Evolutionary conservation across 177 flowering plant genomes (phyloP).

Genomic region (Vitis hybrid): DNA sequence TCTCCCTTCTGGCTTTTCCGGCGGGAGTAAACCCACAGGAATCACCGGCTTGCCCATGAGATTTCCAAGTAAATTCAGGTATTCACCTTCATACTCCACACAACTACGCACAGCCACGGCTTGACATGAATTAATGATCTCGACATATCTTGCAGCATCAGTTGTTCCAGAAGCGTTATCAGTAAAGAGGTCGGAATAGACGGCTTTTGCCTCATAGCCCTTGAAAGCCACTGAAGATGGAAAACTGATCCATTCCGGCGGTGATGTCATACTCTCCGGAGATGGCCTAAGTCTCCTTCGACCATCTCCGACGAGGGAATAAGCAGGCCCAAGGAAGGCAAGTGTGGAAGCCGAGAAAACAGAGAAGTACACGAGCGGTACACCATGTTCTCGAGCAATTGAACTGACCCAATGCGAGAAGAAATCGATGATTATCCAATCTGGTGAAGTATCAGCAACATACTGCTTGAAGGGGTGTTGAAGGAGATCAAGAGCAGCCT

Average conservation of each 20-base stretch:
- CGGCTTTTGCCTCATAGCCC: background rate
- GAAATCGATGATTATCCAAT: conserved; percentile 27
- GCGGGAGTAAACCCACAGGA: conserved; percentile 34
- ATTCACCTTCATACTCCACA: conserved; percentile 18
- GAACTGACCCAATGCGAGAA: conserved; percentile 9
- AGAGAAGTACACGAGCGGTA: conserved; percentile 9
- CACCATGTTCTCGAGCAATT: background rate
- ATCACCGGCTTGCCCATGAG: conserved; percentile 14
- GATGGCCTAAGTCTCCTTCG: background rate
- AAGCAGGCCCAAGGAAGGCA: conserved; percentile 10
- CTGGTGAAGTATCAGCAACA: conserved; percentile 2
- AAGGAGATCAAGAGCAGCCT: conserved; percentile 22
- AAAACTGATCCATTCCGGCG: conserved; percentile 10
- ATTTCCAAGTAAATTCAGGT: conserved; percentile 9
- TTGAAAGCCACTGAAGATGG: conserved; percentile 10
- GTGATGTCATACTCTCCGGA: conserved; percentile 7
- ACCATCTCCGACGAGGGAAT: background rate
- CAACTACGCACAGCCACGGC: conserved; percentile 15
- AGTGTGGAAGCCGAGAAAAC: background rate
- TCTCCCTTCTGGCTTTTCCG: background rate
- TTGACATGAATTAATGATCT: background rate
- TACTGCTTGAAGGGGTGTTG: conserved; percentile 14
- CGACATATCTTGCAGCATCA: background rate
- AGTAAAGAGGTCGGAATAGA: background rate
- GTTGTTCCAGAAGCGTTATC: conserved; percentile 10